phyloP scores from a whole-genome alignment of 1,284 basidiomycete species.

The Boletus semigastroideus region DNA sequence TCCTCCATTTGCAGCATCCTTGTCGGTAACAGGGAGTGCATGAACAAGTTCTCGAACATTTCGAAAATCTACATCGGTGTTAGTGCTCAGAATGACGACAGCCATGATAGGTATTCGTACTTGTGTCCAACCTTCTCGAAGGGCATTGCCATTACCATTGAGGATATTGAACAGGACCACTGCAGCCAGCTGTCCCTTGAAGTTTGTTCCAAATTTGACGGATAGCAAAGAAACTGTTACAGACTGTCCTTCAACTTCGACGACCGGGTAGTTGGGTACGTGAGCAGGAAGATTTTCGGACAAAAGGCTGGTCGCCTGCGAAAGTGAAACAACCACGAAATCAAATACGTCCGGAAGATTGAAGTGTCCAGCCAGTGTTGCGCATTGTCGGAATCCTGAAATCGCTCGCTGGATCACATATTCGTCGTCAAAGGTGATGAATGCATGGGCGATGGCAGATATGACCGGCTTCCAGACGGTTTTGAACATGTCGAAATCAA shows the following conservation, averaged over 20 bases:
- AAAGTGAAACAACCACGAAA: slow-evolving; percentile 90
- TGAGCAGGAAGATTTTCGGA: slow-evolving; percentile 72
- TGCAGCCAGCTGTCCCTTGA: slow-evolving; percentile 95
- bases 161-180: slow-evolving; percentile 98
- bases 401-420: slow-evolving; percentile 95
- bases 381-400: slow-evolving; percentile 94
- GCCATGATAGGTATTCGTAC: slow-evolving; percentile 39
- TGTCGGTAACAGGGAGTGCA: slow-evolving; percentile 87
- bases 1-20: slow-evolving; percentile 96
- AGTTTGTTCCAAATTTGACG: slow-evolving; percentile 92
- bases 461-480: slow-evolving; percentile 90
- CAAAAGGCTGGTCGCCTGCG: slow-evolving; percentile 82
- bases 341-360: slow-evolving; percentile 94
- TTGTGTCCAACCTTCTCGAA: slow-evolving; percentile 93
- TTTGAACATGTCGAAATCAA: slow-evolving; percentile 94
- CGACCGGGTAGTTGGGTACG: slow-evolving; percentile 82
- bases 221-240: slow-evolving; percentile 92
- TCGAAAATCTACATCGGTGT: slow-evolving; percentile 79
- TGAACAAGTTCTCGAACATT: slow-evolving; percentile 96
- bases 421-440: slow-evolving; percentile 96
- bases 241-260: slow-evolving; percentile 90
- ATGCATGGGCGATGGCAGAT: slow-evolving; percentile 88
- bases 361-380: slow-evolving; percentile 89
- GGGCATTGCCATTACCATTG: slow-evolving; percentile 93
- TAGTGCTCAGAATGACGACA: slow-evolving; percentile 1